Base-by-base conservation (phyloP, 2,329 filamentous ascomycete species). In the Sarocladium brachiariae region DNA sequence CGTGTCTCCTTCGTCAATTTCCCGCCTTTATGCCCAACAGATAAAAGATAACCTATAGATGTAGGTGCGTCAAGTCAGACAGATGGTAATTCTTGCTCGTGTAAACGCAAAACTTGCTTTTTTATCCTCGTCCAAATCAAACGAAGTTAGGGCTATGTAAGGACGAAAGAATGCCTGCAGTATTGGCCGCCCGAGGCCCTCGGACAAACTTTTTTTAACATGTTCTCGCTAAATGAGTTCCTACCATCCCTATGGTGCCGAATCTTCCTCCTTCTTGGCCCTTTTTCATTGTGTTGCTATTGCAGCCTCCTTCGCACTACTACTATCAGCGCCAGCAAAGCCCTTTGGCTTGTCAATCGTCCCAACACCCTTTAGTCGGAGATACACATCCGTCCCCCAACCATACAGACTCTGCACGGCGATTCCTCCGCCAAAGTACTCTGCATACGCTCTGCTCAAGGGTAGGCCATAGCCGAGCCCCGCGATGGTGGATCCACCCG, bases 391-490 rank as follows among this genome's bases (percentile, higher is more conserved):
- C 5, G 80, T 83, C 3, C 81, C 93, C 93, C 93, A 99, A 3
- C 93, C 92, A 73, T 89, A 93, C 43, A 97, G 69, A 64, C 89
- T 96, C 75, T 99, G 92, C n/a, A 99, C 84, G 4, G 84, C 84
- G 52, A 99, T 93, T 2, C 91, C 91, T 1, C 93, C 93, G 2
- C 93, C 93, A 73, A 99, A 99, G 61, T 97, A 99, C 71, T 99
- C 92, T 1, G 93, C 93, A 63, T 99, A 99, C 0, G 93, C 92
- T 54, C 93, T 78, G 50, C 90, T 90, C 19, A 99, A 70, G 1
- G 93, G 93, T 55, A 99, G 65, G 0, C 93, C 93, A 64, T 99
- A 99, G 1, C 93, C 93, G 46, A 99, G 69, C 0, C 93, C 93
- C 0, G 93, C 93, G 53, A 99, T 95, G 39, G 87, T 92, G 63